Percentiles rank a stretch among this genome's conserved stretches.
These are phyloP conservation scores for Parasarocladium wereldwijsianum DNA, from an alignment of 2,329 filamentous ascomycete genomes.

Conservation along the genomic window DNA sequence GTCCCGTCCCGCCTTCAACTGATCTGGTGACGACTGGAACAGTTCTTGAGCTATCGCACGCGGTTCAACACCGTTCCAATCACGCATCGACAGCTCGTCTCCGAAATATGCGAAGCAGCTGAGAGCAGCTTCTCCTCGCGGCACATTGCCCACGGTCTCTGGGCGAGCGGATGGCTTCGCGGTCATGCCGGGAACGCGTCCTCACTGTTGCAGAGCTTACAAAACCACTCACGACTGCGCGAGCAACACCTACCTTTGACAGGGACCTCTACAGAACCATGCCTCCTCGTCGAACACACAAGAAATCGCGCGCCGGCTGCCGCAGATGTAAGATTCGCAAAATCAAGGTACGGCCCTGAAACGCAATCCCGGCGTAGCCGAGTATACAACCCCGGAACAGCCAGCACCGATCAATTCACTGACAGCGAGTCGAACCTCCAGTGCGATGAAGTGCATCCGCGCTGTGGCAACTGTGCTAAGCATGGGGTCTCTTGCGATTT, in stretches of 20 bases:
- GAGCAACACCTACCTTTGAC: not conserved
- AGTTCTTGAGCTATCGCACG: too few species aligned
- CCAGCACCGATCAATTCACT: not conserved
- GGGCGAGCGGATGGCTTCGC: constrained; percentile 2
- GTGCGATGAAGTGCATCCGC: constrained; percentile 53
- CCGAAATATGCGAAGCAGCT: too few species aligned
- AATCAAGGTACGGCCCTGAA: constrained; percentile 41
- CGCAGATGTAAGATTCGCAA: constrained; percentile 52
- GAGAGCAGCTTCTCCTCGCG: too few species aligned
- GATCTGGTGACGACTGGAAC: too few species aligned
- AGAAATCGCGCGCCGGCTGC: constrained; percentile 55
- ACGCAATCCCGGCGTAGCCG: too few species aligned
- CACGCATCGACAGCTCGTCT: too few species aligned
- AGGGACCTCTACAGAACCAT: constrained; percentile 20
- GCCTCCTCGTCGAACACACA: constrained; percentile 53
- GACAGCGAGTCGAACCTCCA: constrained; percentile 12
- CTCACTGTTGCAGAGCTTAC: constrained; percentile 12
- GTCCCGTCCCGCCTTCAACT: too few species aligned
- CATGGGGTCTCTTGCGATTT: constrained; percentile 55
- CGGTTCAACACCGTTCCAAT: too few species aligned
- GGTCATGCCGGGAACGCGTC: constrained; percentile 19
- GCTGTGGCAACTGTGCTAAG: constrained; percentile 51
- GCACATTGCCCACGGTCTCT: too few species aligned
- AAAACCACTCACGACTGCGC: not conserved
- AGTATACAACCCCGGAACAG: not conserved